phyloP scores from a whole-genome alignment of 2,329 filamentous ascomycete genomes.

The Ophiostoma montium region DNA sequence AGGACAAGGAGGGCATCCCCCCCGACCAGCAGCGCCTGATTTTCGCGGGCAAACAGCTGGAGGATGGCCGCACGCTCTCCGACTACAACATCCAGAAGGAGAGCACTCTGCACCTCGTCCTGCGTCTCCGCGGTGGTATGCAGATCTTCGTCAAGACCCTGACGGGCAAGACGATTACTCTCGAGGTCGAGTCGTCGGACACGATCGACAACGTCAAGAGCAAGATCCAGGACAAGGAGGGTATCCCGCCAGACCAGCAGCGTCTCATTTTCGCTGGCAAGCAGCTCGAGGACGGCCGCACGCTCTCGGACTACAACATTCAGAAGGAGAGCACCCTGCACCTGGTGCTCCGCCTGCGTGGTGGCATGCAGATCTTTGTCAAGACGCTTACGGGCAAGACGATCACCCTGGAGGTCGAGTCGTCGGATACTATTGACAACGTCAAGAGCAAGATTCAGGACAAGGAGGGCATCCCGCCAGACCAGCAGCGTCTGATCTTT shows the following conservation, averaged over 20 bases:
- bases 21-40: conserved; percentile 58
- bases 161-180: conserved; percentile 87
- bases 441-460: conserved; percentile 91
- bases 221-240: conserved; percentile 97
- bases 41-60: conserved; percentile 57
- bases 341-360: conserved; percentile 73
- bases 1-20: conserved; percentile 59
- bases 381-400: conserved; percentile 88
- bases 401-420: conserved; percentile 84
- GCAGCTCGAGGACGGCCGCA: conserved; percentile 75
- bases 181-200: conserved; percentile 78
- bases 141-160: conserved; percentile 71
- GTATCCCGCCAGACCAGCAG: conserved; percentile 84
- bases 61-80: conserved; percentile 62
- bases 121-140: conserved; percentile 55
- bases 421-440: conserved; percentile 83
- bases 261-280: conserved; percentile 58
- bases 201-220: conserved; percentile 95
- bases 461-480: conserved; percentile 86
- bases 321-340: conserved; percentile 86
- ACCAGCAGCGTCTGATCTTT: conserved; percentile 89
- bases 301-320: conserved; percentile 85
- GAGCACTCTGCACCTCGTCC: conserved; percentile 59
- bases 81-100: conserved; percentile 84
- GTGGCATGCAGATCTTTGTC: conserved; percentile 82